A percentile compares a stretch with the other conserved stretches of the same genome.
Conservation (phyloP, 306 rosid genomes). For the Sicyos edulis region DNA sequence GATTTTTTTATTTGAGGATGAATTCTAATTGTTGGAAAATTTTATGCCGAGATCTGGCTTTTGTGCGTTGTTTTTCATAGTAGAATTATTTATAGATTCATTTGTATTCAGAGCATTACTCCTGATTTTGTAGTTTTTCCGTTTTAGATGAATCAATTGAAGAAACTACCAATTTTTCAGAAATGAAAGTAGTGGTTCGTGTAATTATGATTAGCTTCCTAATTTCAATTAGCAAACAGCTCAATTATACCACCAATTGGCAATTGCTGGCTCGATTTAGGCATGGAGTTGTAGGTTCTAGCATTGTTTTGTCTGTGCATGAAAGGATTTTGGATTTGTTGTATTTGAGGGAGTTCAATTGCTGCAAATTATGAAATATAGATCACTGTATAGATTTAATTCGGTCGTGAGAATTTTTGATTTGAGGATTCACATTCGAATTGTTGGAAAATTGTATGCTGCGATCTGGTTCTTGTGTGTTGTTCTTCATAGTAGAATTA, state of each 20-base stretch:
- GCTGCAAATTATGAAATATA: conserved; percentile 6
- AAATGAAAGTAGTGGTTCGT: not conserved
- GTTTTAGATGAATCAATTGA: not conserved
- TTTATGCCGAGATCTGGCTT: not conserved
- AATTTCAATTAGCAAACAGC: not conserved
- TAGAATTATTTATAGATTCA: not conserved
- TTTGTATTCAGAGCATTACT: no score
- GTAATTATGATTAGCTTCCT: not conserved
- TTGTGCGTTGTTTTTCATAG: not conserved
- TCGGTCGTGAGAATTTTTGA: not conserved
- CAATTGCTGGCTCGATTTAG: not conserved
- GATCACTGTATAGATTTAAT: not conserved
- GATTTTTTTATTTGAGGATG: not conserved
- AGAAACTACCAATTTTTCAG: not conserved
- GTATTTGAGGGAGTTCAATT: not conserved
- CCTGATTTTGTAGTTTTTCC: not conserved
- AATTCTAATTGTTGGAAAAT: conserved; percentile 1
- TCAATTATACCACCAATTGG: not conserved
- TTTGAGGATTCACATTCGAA: not conserved
- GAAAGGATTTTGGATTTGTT: not conserved
- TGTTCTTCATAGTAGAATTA: not conserved
- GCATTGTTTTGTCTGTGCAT: not conserved
- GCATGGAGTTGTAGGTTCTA: not conserved
- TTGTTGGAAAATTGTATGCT: not conserved
- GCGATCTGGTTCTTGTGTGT: not conserved